Percentiles rank a stretch among this genome's conserved stretches.
These are phyloP conservation scores for Macrocybe sp. DNA, from an alignment of 1,284 basidiomycete genomes.

Conservation along the genomic window DNA sequence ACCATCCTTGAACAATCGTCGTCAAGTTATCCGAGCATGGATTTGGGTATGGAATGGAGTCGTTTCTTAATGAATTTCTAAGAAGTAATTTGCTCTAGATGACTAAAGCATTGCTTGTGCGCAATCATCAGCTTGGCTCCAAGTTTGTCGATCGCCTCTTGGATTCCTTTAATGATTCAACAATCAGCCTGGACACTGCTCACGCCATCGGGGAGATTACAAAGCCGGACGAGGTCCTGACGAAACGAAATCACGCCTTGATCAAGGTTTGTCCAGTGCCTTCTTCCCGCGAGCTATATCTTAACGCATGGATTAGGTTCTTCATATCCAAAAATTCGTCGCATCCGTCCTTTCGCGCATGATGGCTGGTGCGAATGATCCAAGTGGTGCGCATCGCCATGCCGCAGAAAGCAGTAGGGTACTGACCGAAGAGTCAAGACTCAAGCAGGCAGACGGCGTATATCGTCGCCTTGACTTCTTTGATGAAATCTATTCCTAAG, in stretches of 20 bases:
- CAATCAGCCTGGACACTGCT: constrained; percentile 65
- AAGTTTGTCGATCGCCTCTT: constrained; percentile 63
- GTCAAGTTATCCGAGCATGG: constrained; percentile 58
- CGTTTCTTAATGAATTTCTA: constrained; percentile 3
- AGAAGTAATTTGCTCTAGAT: constrained; percentile 44
- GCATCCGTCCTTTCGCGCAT: constrained; percentile 72
- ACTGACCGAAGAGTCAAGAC: constrained; percentile 26
- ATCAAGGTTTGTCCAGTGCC: constrained; percentile 52
- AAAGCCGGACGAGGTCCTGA: constrained; percentile 54
- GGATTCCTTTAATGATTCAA: constrained; percentile 58
- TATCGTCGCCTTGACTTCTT: constrained; percentile 79
- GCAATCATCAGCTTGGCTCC: constrained; percentile 58
- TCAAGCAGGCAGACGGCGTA: constrained; percentile 57
- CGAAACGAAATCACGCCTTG: constrained; percentile 72
- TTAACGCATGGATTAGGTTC: constrained; percentile 46
- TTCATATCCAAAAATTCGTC: constrained; percentile 85
- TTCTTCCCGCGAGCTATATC: constrained; percentile 1
- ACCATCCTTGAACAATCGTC: constrained; percentile 35
- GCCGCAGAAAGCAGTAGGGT: not conserved
- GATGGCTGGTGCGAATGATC: constrained; percentile 52
- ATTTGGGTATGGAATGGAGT: constrained; percentile 52
- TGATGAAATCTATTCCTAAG: constrained; percentile 81
- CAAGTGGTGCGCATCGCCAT: constrained; percentile 31
- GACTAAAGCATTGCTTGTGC: constrained; percentile 73
- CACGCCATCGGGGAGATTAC: constrained; percentile 67